Conservation (phyloP, 495 filamentous ascomycete genomes). For the Tuber calosporum region DNA sequence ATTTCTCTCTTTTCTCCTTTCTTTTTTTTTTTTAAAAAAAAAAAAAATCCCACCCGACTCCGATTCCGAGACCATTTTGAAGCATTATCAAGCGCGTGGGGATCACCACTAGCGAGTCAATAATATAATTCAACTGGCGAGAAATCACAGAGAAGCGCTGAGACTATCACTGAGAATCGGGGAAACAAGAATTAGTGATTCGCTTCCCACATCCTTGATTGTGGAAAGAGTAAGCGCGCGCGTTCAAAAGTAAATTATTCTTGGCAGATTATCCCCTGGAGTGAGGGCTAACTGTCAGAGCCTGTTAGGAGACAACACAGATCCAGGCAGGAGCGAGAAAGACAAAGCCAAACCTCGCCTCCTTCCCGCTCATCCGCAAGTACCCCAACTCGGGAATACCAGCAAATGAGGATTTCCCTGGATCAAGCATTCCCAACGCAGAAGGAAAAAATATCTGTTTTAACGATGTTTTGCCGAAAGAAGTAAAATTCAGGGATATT, state of each 20-base stretch:
- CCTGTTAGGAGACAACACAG: neutral
- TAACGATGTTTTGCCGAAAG: neutral
- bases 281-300: neutral
- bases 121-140: no score
- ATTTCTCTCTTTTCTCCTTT: no score
- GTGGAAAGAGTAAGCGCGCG: conserved; percentile 2
- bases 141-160: neutral
- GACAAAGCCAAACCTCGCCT: neutral
- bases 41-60: no score
- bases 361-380: neutral
- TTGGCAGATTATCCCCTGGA: neutral
- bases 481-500: neutral
- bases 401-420: neutral
- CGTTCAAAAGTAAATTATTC: neutral
- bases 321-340: neutral
- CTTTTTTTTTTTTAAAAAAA: no score
- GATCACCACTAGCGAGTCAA: neutral
- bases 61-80: neutral
- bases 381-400: neutral
- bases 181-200: neutral
- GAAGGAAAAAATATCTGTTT: neutral
- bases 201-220: neutral
- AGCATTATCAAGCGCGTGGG: neutral
- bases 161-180: no score
- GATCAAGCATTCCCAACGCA: neutral